Evolutionary conservation across 257 asterid species (phyloP).

Genomic region (Solanum habrochaites): DNA sequence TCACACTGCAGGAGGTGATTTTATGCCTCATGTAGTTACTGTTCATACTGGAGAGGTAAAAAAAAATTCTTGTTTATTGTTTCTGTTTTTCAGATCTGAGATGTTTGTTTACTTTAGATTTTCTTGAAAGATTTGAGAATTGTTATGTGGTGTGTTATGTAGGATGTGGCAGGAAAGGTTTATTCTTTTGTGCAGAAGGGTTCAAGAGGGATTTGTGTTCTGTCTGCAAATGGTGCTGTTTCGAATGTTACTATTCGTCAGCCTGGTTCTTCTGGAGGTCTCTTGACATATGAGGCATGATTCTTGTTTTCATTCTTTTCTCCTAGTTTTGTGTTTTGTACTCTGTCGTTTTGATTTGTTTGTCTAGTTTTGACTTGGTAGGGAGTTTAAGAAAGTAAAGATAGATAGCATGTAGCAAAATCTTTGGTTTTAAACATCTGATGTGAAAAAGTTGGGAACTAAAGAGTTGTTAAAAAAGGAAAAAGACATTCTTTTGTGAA

Average conservation of each 20-base stretch:
- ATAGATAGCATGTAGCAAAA: background rate
- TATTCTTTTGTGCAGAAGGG: conserved; percentile 72
- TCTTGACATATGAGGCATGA: conserved; percentile 74
- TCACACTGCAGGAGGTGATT: conserved; percentile 79
- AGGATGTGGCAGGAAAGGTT: conserved; percentile 94
- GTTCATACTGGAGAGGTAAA: conserved; percentile 83
- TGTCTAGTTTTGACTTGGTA: background rate
- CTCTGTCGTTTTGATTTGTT: background rate
- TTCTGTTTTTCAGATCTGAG: background rate
- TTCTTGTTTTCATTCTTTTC: background rate
- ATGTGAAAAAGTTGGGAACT: background rate
- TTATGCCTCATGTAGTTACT: conserved; percentile 77
- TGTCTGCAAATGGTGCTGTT: conserved; percentile 85
- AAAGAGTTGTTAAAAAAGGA: background rate
- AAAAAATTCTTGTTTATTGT: background rate
- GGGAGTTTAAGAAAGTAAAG: background rate
- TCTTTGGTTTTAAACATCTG: background rate
- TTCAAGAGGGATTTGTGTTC: conserved; percentile 69
- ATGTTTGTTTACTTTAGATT: background rate
- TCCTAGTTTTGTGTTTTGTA: background rate
- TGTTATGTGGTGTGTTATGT: background rate
- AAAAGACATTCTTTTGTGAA: background rate
- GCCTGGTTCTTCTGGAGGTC: conserved; percentile 89
- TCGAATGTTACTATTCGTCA: conserved; percentile 88
- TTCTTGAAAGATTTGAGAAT: background rate